Percentiles rank a stretch among this genome's conserved stretches.
Evolutionary conservation across 1,139 yeast genomes (phyloP).

Genomic region (Yarrowia galli): DNA sequence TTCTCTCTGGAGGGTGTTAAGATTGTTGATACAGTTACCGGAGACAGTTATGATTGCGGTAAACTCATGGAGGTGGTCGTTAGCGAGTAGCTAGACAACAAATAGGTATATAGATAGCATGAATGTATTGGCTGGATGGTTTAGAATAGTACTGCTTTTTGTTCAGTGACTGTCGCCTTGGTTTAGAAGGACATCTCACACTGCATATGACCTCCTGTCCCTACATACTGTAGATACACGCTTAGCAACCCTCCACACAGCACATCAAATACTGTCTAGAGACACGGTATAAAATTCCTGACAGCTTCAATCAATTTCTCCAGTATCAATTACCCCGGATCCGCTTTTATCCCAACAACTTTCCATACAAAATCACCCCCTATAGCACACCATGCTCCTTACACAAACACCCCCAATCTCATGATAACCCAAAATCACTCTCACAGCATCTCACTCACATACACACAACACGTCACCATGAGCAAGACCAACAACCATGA

Average conservation of each 20-base stretch:
- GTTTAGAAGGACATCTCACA: too few species aligned
- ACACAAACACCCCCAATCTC: background rate
- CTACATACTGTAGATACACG: too few species aligned
- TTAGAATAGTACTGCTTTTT: too few species aligned
- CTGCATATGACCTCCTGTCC: too few species aligned
- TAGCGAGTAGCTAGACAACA: slow-evolving; percentile 45
- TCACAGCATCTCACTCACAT: background rate
- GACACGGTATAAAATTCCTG: background rate
- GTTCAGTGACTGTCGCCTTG: too few species aligned
- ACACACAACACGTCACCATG: slow-evolving; percentile 34
- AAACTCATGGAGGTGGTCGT: slow-evolving; percentile 74
- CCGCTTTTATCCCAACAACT: background rate
- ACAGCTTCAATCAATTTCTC: background rate
- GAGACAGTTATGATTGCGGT: slow-evolving; percentile 78
- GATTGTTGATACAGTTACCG: slow-evolving; percentile 66
- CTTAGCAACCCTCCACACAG: background rate
- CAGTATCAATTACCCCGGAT: background rate
- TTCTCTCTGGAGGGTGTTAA: slow-evolving; percentile 70
- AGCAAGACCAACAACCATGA: slow-evolving; percentile 34
- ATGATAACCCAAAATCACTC: slow-evolving; percentile 24
- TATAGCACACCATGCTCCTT: background rate
- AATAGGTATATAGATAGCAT: background rate
- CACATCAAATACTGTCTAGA: background rate
- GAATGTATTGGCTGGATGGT: background rate
- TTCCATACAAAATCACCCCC: background rate